Base-by-base conservation (phyloP, 805 yeast genomes). In the Debaryomyces tyrocola region DNA sequence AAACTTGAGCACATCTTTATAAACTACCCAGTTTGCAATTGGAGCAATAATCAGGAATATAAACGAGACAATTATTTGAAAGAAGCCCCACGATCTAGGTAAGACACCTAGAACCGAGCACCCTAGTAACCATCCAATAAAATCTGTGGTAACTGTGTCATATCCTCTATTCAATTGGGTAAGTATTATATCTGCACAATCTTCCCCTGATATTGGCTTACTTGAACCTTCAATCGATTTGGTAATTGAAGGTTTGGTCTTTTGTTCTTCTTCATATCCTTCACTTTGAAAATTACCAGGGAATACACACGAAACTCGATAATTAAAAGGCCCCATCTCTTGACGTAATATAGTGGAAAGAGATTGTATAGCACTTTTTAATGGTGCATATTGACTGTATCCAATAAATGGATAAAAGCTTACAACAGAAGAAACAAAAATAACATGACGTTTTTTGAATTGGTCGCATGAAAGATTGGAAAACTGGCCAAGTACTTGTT, bases 231-330 rank as follows among this genome's bases (percentile, higher is more conserved):
- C 99, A 29, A 94, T 89, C 28, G 66, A 67, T 52, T 75, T 80
- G 1, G 97, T 90, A 46, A 94, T 88, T 8, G 74, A 78, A 0
- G 99, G 98, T 62, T 94, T 94, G 2, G 95, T 85, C 46, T 68
- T 66, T 60, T 91, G 85, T 64, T 94, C 99, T 48, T 83, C 82
- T 3, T 69, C 78, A 59, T 66, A 94, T 0, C 99, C 99, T 63
- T 91, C 98, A 52, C 95, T 84, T 40, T 75, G 79, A 65, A 92
- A 90, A 60, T 90, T 90, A 0, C 99, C 99, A 0, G 98, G 96
- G 57, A 82, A 84, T 0, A 90, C 82, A 49, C 89, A 82, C 4
- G 85, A 78, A 0, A 94, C 87, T 21, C 85, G 68, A 51, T 85
- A 82, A 49, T 84, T 78, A 57, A 82, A 84, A 5, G 86, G 84